Evolutionary conservation across 108 stramenopile genomes (phyloP), one percentile per base, ranked within the genome.

Genomic region (Pseudonitzschia multiseries): DNA sequence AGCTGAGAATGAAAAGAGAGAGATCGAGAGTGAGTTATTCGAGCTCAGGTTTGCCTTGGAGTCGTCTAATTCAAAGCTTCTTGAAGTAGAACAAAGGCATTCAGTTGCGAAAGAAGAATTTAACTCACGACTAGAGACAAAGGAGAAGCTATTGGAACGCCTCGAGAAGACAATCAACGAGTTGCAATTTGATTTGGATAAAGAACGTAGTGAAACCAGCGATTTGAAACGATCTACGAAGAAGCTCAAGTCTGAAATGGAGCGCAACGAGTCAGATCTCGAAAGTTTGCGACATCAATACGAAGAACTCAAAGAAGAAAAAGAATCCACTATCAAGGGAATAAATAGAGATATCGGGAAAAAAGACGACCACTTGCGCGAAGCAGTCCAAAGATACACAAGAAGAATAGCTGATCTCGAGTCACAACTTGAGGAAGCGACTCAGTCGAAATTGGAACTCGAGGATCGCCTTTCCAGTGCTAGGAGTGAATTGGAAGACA

Each of bases 341-440:
- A 56, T 40, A 18, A 56, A 15, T 10, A 57, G 28, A 10, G 73
- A 84, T 20, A 54, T 71, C 3, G 68, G 71, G 28, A 41, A 60
- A 54, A 77, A 80, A 68, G 73, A 74, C 48, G 18, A 70, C 44
- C 77, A 78, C 42, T 65, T 75, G 57, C 72, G 73, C 2, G 74
- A 83, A 26, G 74, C 70, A 14, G 57, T 72, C 22, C 75, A 78
- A 44, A 60, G 74, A 6, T 78, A 77, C 56, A 75, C 83, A 26
- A 17, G 61, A 48, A 74, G 65, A 1, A 69, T 78, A 40, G 72
- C 73, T 8, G 79, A 84, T 29, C 78, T 84, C n/a, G 72, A 84
- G 70, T 40, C 67, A 15, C 73, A 80, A 62, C 65, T 84, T 31
- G 75, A 76, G 54, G 79, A 84, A 53, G 79, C 79, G 51, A 70